Evolutionary conservation across 2,329 filamentous ascomycete species (phyloP).

Genomic region (Epichloe coenophiala): DNA sequence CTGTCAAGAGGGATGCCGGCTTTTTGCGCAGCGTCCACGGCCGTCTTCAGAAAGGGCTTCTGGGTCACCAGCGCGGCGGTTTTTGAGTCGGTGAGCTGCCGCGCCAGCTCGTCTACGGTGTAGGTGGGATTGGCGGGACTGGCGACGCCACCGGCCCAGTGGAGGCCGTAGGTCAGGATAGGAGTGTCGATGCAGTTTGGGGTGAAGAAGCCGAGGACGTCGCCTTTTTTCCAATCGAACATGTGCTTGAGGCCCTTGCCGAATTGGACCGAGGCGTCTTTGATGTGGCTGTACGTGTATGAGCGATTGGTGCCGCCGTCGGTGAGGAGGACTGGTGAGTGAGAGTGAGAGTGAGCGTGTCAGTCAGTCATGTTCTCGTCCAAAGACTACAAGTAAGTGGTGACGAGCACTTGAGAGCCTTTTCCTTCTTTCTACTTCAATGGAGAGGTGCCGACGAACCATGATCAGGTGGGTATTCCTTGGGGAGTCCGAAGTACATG

Average conservation of each 20-base stretch:
- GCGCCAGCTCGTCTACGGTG: constrained; percentile 69
- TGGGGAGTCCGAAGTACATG: constrained; percentile 58
- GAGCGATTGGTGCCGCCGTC: constrained; percentile 54
- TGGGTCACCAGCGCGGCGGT: constrained; percentile 70
- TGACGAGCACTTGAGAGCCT: neutral
- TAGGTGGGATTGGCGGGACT: constrained; percentile 86
- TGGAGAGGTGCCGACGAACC: constrained; percentile 31
- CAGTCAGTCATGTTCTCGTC: too few relatives aligned
- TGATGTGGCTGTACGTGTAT: constrained; percentile 60
- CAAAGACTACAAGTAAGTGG: neutral
- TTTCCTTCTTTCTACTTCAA: neutral
- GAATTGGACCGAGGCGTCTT: constrained; percentile 55
- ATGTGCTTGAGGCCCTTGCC: constrained; percentile 62
- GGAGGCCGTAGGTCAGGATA: constrained; percentile 59
- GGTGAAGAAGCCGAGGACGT: constrained; percentile 71
- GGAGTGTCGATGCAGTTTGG: constrained; percentile 81
- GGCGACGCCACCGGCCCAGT: constrained; percentile 70
- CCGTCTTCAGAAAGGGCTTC: constrained; percentile 47
- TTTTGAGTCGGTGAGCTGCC: constrained; percentile 67
- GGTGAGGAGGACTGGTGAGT: constrained; percentile 55
- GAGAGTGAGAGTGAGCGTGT: neutral
- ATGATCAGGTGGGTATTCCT: constrained; percentile 61
- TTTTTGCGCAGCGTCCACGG: constrained; percentile 51
- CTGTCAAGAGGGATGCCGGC: constrained; percentile 58
- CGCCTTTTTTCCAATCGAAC: constrained; percentile 70